These are phyloP conservation scores for Orbilia javanica DNA, from an alignment of 2,329 filamentous ascomycete species.

Conservation along the genomic window DNA sequence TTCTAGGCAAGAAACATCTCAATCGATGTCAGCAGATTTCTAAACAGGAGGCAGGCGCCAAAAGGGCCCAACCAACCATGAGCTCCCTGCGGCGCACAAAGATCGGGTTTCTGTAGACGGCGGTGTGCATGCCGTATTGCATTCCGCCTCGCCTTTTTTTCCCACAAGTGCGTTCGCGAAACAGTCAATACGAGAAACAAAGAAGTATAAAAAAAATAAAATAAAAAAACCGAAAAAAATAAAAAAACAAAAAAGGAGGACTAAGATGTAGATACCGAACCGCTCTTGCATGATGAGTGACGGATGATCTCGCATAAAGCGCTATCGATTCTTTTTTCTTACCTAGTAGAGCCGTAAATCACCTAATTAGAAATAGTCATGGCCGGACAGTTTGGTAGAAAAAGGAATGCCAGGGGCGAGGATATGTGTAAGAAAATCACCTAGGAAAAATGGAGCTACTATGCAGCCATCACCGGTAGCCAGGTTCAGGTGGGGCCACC, in stretches of 20 bases:
- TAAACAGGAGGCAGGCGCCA: slow-evolving; percentile 11
- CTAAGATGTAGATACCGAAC: slow-evolving; percentile 34
- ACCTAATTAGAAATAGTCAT: slow-evolving; percentile 44
- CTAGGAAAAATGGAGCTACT: slow-evolving; percentile 51
- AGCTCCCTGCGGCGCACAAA: slow-evolving; percentile 14
- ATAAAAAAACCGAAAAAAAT: too few relatives aligned
- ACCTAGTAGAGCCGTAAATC: slow-evolving; percentile 11
- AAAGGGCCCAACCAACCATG: neutral
- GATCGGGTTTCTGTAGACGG: neutral
- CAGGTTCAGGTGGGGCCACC: slow-evolving; percentile 46
- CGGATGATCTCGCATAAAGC: slow-evolving; percentile 55
- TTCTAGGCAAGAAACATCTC: slow-evolving; percentile 30
- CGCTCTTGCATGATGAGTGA: slow-evolving; percentile 57
- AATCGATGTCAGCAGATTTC: slow-evolving; percentile 35
- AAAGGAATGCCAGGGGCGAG: slow-evolving; percentile 47
- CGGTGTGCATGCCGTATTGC: slow-evolving; percentile 23
- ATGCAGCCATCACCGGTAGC: slow-evolving; percentile 49
- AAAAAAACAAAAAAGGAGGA: neutral
- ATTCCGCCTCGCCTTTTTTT: slow-evolving; percentile 51
- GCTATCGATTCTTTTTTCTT: slow-evolving; percentile 32
- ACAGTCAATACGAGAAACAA: slow-evolving; percentile 18
- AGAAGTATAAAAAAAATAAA: neutral
- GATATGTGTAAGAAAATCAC: slow-evolving; percentile 47
- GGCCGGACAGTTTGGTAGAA: slow-evolving; percentile 28
- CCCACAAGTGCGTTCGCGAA: slow-evolving; percentile 27